These are phyloP conservation scores for Talaromyces stipitatus DNA, from an alignment of 495 filamentous ascomycete genomes.

Conservation along the genomic window DNA sequence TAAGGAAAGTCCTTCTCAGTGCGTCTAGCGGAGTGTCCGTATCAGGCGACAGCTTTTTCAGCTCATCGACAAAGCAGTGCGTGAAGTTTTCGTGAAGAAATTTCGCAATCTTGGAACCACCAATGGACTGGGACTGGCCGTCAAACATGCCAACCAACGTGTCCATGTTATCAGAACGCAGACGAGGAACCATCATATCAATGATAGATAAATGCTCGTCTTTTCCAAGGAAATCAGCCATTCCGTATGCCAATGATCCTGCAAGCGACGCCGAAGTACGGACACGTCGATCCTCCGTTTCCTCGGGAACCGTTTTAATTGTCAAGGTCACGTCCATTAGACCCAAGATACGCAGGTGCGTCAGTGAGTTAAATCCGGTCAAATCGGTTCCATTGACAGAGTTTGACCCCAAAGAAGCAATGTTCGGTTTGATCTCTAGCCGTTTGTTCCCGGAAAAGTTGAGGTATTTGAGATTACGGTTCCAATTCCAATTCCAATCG, in stretches of 20 bases:
- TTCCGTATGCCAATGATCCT: constrained; percentile 83
- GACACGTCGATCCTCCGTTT: constrained; percentile 91
- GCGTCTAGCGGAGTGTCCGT: constrained; percentile 74
- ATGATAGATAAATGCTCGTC: constrained; percentile 96
- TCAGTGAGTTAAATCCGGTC: constrained; percentile 82
- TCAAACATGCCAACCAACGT: constrained; percentile 92
- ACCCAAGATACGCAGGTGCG: constrained; percentile 81
- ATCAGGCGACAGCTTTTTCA: constrained; percentile 50
- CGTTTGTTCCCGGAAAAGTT: constrained; percentile 97
- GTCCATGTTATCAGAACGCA: constrained; percentile 86
- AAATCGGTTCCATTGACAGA: constrained; percentile 59
- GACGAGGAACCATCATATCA: constrained; percentile 89
- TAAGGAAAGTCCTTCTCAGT: constrained; percentile 75
- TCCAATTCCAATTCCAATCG: constrained; percentile 99
- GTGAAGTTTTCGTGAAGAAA: constrained; percentile 93
- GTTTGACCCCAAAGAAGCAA: constrained; percentile 36
- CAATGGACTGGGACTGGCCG: constrained; percentile 72
- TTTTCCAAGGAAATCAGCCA: constrained; percentile 92
- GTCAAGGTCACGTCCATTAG: constrained; percentile 97
- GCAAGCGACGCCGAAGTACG: constrained; percentile 90
- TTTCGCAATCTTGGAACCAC: constrained; percentile 92
- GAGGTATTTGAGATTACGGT: constrained; percentile 86
- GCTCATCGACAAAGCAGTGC: constrained; percentile 70
- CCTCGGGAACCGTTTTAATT: constrained; percentile 85
- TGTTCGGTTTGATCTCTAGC: constrained; percentile 89